A percentile compares a stretch with the other conserved stretches of the same genome.
Evolutionary conservation across 495 filamentous ascomycete species (phyloP).

Genomic region (Immersiella caudata): DNA sequence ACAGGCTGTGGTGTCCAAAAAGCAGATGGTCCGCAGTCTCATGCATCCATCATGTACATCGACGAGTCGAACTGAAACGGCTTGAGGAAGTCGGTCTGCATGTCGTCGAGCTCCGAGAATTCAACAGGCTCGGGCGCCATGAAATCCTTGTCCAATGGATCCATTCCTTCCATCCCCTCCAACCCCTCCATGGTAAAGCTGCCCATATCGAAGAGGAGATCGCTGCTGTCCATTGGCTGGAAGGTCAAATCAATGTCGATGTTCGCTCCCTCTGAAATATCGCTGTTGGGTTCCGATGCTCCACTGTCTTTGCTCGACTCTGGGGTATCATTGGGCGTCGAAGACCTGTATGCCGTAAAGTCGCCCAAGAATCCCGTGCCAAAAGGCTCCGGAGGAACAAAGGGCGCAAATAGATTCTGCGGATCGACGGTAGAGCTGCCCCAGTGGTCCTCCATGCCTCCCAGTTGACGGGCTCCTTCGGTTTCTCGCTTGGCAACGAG

Average conservation of each 20-base stretch:
- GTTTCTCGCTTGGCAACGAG: conserved; percentile 20
- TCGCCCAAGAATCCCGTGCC: conserved; percentile 47
- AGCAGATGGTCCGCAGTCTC: conserved; percentile 21
- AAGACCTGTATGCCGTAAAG: conserved; percentile 48
- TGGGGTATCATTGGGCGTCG: conserved; percentile 59
- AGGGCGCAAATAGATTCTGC: conserved; percentile 44
- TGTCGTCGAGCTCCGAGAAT: conserved; percentile 46
- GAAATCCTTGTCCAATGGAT: conserved; percentile 26
- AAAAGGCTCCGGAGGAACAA: conserved; percentile 34
- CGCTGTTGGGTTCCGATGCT: conserved; percentile 56
- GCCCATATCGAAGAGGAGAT: conserved; percentile 39
- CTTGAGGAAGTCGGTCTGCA: conserved; percentile 43
- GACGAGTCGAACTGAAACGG: conserved; percentile 47
- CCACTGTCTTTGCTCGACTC: conserved; percentile 59
- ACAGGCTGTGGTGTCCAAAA: conserved; percentile 11
- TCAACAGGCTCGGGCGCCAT: conserved; percentile 22
- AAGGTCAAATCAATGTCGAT: conserved; percentile 49
- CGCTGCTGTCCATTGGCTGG: conserved; percentile 42
- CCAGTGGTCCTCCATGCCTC: conserved; percentile 38
- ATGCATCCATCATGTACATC: conserved; percentile 46
- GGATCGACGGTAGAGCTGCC: conserved; percentile 49
- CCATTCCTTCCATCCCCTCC: conserved; percentile 28
- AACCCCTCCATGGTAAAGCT: conserved; percentile 33
- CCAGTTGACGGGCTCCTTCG: conserved; percentile 23
- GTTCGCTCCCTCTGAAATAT: conserved; percentile 52